Evolutionary conservation across 768 basidiomycete genomes (phyloP).

Genomic region (Kwoniella mangroviensis): DNA sequence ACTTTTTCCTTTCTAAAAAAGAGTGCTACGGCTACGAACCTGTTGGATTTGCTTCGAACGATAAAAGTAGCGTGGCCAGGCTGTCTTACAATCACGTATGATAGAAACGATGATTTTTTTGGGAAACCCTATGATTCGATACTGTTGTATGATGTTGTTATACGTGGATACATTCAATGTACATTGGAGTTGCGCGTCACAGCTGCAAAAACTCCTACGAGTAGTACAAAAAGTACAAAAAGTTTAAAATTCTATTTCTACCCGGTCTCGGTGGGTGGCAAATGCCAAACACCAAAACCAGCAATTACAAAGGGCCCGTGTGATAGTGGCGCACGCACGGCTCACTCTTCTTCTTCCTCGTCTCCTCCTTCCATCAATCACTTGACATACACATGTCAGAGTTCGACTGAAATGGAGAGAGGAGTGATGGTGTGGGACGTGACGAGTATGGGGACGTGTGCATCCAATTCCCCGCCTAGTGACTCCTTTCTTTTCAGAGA

Average conservation of each 20-base stretch:
- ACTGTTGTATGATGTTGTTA: not conserved
- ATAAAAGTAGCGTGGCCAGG: not conserved
- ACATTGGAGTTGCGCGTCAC: not conserved
- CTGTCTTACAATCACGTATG: conserved; percentile 1
- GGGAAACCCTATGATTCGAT: not conserved
- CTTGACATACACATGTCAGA: not conserved
- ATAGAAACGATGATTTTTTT: not conserved
- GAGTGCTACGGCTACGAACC: not conserved
- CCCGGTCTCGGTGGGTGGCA: not conserved
- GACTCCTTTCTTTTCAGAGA: no score
- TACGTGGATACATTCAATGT: not conserved
- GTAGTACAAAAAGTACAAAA: not conserved
- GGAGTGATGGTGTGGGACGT: not conserved
- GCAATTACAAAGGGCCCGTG: not conserved
- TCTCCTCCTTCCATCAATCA: not conserved
- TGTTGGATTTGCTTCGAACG: conserved; percentile 1
- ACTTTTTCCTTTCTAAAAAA: not conserved
- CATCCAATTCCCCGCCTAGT: no score
- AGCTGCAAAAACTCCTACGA: not conserved
- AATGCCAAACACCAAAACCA: not conserved
- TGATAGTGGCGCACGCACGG: not conserved
- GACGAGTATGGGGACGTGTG: not conserved
- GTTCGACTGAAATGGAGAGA: no score
- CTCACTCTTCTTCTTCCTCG: not conserved
- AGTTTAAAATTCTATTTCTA: not conserved